Percentiles rank a stretch among this genome's conserved stretches.
Conservation (phyloP, 176 grass and related monocot genomes). For the Poa annua region DNA sequence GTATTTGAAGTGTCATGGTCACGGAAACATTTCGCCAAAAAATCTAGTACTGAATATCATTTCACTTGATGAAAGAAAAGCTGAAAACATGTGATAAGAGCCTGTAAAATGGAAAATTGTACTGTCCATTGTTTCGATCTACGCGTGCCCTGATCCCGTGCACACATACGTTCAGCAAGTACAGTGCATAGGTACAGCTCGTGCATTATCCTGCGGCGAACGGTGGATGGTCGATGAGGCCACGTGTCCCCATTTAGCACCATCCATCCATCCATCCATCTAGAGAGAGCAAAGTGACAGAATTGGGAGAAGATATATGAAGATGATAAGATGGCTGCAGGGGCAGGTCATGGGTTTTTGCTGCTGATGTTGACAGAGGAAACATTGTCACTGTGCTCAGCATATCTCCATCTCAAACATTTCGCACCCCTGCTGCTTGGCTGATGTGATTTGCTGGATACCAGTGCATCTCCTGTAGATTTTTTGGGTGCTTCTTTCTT, state of each 20-base stretch:
- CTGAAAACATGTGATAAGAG: background rate
- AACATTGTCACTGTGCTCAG: slow-evolving; percentile 22
- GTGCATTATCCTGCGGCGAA: slow-evolving; percentile 32
- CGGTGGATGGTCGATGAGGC: slow-evolving; percentile 47
- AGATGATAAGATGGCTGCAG: slow-evolving; percentile 35
- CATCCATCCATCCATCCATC: slow-evolving; percentile 26
- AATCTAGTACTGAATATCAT: too few species aligned
- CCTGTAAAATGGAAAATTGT: background rate
- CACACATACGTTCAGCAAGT: background rate
- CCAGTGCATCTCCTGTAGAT: background rate
- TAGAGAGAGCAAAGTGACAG: slow-evolving; percentile 4
- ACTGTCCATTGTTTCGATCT: background rate
- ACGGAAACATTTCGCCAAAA: too few species aligned
- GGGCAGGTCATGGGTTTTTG: slow-evolving; percentile 39
- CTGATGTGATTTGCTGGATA: background rate
- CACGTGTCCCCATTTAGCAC: slow-evolving; percentile 46
- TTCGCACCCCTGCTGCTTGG: slow-evolving; percentile 9
- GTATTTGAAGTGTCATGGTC: too few species aligned
- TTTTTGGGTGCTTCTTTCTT: slow-evolving; percentile 11
- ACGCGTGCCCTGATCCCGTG: slow-evolving; percentile 1
- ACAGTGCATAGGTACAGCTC: background rate
- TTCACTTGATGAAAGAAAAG: background rate
- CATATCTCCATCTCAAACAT: slow-evolving; percentile 12
- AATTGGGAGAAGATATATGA: background rate
- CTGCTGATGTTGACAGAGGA: slow-evolving; percentile 35